phyloP scores from a whole-genome alignment of 305 asterid genomes.

The Ruellia speciosa region DNA sequence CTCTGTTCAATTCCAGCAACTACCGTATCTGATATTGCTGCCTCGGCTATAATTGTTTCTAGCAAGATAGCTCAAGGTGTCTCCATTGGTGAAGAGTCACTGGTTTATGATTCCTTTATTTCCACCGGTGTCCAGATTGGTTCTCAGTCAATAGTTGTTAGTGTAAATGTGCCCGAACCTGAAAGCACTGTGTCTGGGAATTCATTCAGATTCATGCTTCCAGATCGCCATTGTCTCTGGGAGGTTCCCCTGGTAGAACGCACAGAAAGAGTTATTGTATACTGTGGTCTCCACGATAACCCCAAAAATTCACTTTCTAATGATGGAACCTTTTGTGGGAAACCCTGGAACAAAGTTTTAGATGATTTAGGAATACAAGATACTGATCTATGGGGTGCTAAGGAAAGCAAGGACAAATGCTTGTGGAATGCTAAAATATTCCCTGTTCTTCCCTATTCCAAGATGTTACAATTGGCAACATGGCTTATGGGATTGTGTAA shows the following conservation, averaged over 20 bases:
- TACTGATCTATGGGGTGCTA: constrained; percentile 63
- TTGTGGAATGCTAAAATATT: constrained; percentile 91
- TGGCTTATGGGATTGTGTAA: constrained; percentile 87
- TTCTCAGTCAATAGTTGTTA: constrained; percentile 84
- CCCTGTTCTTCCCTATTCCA: constrained; percentile 59
- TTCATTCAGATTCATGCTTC: constrained; percentile 70
- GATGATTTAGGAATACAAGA: constrained; percentile 65
- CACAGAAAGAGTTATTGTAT: constrained; percentile 62
- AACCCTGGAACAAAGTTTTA: constrained; percentile 82
- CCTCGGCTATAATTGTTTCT: constrained; percentile 81
- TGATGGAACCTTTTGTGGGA: constrained; percentile 89
- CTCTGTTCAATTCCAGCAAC: constrained; percentile 90
- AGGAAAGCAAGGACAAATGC: constrained; percentile 51
- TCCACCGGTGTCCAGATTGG: constrained; percentile 72
- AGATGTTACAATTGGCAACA: constrained; percentile 69
- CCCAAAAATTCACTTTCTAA: constrained; percentile 55
- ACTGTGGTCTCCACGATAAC: constrained; percentile 90
- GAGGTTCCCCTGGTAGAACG: constrained; percentile 82
- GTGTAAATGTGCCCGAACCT: constrained; percentile 50
- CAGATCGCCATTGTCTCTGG: constrained; percentile 98
- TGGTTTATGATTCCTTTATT: constrained; percentile 75
- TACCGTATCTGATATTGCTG: constrained; percentile 73
- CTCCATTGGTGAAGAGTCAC: constrained; percentile 84
- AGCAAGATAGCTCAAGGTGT: constrained; percentile 79
- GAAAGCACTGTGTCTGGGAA: constrained; percentile 23